These are phyloP conservation scores for Knoxdaviesia capensis DNA, from an alignment of 2,329 filamentous ascomycete genomes.

Conservation along the genomic window DNA sequence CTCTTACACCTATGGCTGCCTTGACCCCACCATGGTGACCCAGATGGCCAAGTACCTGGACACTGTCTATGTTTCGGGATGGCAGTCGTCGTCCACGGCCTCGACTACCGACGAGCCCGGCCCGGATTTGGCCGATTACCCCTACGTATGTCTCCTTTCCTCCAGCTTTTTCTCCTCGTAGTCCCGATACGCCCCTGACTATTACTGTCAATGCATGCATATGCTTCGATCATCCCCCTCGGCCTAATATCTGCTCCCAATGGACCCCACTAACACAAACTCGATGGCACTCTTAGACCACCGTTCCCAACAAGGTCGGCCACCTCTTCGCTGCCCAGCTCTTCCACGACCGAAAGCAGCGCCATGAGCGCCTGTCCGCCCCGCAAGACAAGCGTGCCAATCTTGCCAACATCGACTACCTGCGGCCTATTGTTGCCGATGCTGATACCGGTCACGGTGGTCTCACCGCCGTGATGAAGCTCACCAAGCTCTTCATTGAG, in stretches of 20 bases:
- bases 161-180: background rate
- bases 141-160: constrained; percentile 40
- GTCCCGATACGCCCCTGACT: no score
- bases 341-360: constrained; percentile 98
- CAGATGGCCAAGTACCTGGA: constrained; percentile 99
- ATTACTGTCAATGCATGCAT: no score
- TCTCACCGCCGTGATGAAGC: constrained; percentile 97
- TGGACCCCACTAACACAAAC: background rate
- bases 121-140: constrained; percentile 94
- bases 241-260: background rate
- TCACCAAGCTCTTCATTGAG: constrained; percentile 94
- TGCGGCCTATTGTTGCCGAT: constrained; percentile 89
- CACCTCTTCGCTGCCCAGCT: constrained; percentile 97
- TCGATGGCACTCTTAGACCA: constrained; percentile 40
- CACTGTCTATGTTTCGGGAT: constrained; percentile 95
- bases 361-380: constrained; percentile 71
- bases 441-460: constrained; percentile 95
- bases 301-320: constrained; percentile 93
- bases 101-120: constrained; percentile 90
- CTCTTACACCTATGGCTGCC: constrained; percentile 89
- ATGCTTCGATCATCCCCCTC: no score
- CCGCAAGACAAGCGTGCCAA: constrained; percentile 53
- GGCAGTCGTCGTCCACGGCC: constrained; percentile 95
- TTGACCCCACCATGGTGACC: constrained; percentile 95
- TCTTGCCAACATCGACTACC: constrained; percentile 72